Base-by-base conservation (phyloP, 208 protist genomes). In the Leishmania turanica region DNA sequence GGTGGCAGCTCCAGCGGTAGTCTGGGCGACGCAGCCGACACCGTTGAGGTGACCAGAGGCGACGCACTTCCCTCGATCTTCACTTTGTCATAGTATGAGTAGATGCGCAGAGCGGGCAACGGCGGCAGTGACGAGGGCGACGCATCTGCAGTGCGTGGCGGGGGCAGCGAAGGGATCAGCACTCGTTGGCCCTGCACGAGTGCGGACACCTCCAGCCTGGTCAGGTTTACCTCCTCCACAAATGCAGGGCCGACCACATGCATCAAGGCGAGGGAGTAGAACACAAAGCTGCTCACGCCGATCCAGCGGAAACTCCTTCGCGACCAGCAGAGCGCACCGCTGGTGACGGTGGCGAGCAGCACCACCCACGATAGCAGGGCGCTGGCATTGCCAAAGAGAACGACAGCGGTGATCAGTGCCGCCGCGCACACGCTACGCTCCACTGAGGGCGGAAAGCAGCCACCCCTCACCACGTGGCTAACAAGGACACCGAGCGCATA, bases 301-400 rank as follows among this genome's bases (percentile, higher is more conserved):
- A 89, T 66, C 79, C 79, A 82, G 53, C 82, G 84, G 70, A 83
- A 82, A 60, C 88, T 91, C 45, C 65, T 9, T 13, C 31, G 17
- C 1, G 88, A 91, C 81, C 86, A 85, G 54, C 86, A 79, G 31
- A 86, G 45, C 60, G 79, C 69, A 8, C 77, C 65, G 54, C 81
- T 81, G 7, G 72, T 73, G n/a, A 34, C 68, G 1, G 77, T 31
- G 31, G 81, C 84, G 56, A 88, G 71, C 1, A 83, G 75, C 17
- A 73, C 3, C 9, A 84, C 4, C 24, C 73, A 71, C 3, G 80
- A 65, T 31, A 81, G 40, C 21, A 92, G 40, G 13, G 79, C 86
- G n/a, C 77, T 87, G 72, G 60, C 75, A 27, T 69, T 60, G 19
- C 80, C 65, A 66, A 78, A 62, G 3, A 87, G 17, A 58, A 80